These are phyloP conservation scores for Curvularia sp. DNA, from an alignment of 2,329 filamentous ascomycete genomes.

Conservation along the genomic window DNA sequence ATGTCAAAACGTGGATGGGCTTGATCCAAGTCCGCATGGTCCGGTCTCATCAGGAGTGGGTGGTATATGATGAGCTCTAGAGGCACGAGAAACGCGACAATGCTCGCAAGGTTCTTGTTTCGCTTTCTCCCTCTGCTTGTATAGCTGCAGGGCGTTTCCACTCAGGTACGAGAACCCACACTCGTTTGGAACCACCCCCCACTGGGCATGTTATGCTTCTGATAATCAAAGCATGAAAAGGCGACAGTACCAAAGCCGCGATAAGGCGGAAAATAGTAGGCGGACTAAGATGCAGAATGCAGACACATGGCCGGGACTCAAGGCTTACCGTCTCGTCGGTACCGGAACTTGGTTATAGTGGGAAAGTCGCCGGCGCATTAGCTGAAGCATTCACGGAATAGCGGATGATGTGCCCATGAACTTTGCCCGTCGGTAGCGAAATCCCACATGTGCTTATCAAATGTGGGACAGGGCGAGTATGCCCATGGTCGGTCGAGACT, in stretches of 20 bases:
- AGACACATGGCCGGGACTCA: conserved; percentile 19
- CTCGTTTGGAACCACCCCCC: background rate
- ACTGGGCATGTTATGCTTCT: background rate
- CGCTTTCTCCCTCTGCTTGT: background rate
- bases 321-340: conserved; percentile 21
- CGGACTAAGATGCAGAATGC: conserved; percentile 19
- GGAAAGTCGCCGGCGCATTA: conserved; percentile 12
- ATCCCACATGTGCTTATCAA: conserved; percentile 7
- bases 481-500: background rate
- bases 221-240: background rate
- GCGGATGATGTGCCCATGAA: background rate
- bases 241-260: background rate
- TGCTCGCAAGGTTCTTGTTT: background rate
- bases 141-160: background rate
- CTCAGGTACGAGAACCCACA: background rate
- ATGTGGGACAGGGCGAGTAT: background rate
- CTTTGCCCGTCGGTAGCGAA: background rate
- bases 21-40: no score
- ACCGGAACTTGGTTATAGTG: conserved; percentile 13
- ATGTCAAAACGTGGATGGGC: background rate
- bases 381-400: conserved; percentile 7
- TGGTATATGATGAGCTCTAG: background rate
- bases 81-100: no score
- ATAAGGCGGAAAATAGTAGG: conserved; percentile 8
- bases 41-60: background rate